Conservation (phyloP, 148 eudicot genomes). For the Chenopodium suecicum region DNA sequence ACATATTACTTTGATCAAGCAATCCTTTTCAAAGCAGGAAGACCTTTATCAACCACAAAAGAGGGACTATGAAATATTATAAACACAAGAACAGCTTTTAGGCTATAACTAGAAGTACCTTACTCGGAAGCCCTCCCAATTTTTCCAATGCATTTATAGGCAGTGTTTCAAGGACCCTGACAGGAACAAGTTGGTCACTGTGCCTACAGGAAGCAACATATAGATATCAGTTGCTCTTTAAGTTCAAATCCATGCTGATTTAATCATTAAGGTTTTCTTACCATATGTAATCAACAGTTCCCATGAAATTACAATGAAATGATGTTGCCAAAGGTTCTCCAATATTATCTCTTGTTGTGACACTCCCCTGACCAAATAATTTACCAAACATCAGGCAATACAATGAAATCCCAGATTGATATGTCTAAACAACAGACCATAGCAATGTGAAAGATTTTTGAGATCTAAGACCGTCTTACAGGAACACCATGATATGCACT, state of each 20-base stretch:
- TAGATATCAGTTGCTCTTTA: conserved; percentile 2
- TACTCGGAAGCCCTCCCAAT: conserved; percentile 65
- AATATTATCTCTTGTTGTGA: conserved; percentile 43
- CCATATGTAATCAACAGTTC: conserved; percentile 83
- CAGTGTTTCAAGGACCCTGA: conserved; percentile 72
- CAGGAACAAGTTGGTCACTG: conserved; percentile 53
- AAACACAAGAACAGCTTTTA: background rate
- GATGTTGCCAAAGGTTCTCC: conserved; percentile 76
- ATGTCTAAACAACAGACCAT: background rate
- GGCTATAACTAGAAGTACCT: conserved; percentile 36
- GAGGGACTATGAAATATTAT: background rate
- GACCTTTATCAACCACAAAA: background rate
- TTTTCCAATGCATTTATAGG: conserved; percentile 38
- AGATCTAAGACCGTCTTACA: conserved; percentile 37
- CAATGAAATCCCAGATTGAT: background rate
- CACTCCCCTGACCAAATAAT: conserved; percentile 45
- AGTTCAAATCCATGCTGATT: background rate
- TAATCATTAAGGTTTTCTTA: conserved; percentile 17
- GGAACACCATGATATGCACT: conserved; percentile 66
- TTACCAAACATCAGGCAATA: conserved; percentile 4
- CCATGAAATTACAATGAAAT: conserved; percentile 61
- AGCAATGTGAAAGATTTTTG: conserved; percentile 4
- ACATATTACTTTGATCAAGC: background rate
- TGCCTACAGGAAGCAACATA: conserved; percentile 45
- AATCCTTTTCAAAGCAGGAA: background rate